phyloP scores from a whole-genome alignment of 2,329 filamentous ascomycete species.

The Colletotrichum theobromicola region DNA sequence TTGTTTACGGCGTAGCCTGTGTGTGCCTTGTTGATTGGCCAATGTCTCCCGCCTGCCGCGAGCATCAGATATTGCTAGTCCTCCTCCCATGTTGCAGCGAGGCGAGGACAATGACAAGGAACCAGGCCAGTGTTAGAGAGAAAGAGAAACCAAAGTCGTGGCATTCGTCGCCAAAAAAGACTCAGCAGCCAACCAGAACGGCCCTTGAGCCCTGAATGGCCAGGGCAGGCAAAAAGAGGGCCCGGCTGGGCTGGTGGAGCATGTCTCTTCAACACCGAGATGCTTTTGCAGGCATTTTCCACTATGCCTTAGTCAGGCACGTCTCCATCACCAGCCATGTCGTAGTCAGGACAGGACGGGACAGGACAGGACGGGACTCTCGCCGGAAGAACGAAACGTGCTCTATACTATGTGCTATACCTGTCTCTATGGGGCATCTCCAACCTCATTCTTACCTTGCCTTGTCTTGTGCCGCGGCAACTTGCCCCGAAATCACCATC shows the following conservation, averaged over 20 bases:
- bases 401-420: neutral
- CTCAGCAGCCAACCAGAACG: conserved; percentile 5
- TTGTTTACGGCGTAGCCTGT: neutral
- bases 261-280: neutral
- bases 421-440: neutral
- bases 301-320: conserved; percentile 8
- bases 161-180: neutral
- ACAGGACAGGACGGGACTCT: neutral
- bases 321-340: neutral
- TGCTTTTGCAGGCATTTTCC: neutral
- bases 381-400: neutral
- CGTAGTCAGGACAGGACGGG: conserved; percentile 7
- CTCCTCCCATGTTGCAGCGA: neutral
- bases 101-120: conserved; percentile 7
- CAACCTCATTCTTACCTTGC: neutral
- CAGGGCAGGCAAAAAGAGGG: conserved; percentile 18
- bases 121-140: neutral
- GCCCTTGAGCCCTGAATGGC: neutral
- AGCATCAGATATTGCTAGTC: neutral
- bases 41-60: neutral
- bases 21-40: neutral
- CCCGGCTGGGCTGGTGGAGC: neutral
- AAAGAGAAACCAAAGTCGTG: neutral
- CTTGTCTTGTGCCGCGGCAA: neutral
- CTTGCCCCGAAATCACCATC: neutral